Base-by-base conservation (phyloP, 495 filamentous ascomycete species). In the Oleoguttula mirabilis region DNA sequence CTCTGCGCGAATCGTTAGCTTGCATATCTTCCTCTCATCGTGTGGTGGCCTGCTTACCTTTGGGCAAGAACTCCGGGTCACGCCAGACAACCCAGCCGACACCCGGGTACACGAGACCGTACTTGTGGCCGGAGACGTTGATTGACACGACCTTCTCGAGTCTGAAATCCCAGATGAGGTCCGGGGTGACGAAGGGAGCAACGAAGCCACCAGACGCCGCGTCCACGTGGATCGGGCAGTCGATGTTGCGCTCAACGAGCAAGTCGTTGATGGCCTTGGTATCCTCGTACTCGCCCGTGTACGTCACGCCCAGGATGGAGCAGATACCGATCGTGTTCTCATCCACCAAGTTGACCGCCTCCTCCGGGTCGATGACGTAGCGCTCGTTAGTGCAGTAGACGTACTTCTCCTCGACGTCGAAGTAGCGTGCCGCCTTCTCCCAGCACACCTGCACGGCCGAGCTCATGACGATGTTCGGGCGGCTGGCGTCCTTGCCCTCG, bases 311-410 rank as follows among this genome's bases (percentile, higher is more conserved):
- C 10, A 94, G 60, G 52, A 94, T 93, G 27, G 73, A 69, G 56
- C 86, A 93, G 55, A 94, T 94, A 42, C 87, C 87, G 55, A 94
- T 92, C 5, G 87, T 94, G 60, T 94, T 93, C 68, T 94, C 87
- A 48, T 94, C 87, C 4, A 93, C 72, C n/a, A 92, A 60, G 39
- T 80, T 67, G 19, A 93, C 81, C 0, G 84, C 80, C 65, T 88
- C 65, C 53, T 77, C 64, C 7, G 87, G 87, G 60, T 94, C 87
- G 55, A 94, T 88, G 27, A 90, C 82, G 54, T 74, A 93, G 46
- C 87, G 79, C 4, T 79, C 72, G 12, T 72, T 65, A 2, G 81
- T 85, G 64, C 86, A 93, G 65, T 79, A 90, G 37, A 88, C 82
- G 43, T 83, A 82, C 59, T 78, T 79, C 68, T 94, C 86, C 57